Evolutionary conservation across 2,329 filamentous ascomycete species (phyloP), one percentile per base, ranked within the genome.

Genomic region (Botrytis galanthina): DNA sequence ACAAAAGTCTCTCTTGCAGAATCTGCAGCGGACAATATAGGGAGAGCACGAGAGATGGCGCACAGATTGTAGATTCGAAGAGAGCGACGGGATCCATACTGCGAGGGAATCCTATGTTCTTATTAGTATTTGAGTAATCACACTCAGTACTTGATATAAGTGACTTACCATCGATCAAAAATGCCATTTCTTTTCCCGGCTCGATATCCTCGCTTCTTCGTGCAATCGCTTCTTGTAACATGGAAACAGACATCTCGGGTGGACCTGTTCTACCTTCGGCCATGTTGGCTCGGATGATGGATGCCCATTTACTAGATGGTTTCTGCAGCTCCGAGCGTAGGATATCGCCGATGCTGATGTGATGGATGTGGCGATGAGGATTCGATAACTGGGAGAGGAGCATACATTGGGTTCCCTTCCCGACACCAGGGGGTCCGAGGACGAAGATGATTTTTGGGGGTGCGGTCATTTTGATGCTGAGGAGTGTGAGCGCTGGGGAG

Each of bases 111-210:
- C 70, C 70, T 71, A 37, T 59, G 9, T 59, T 64, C 54, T 51
- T n/a, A 5, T 63, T 29, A 63, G 61, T 4, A 29, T 9, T 20
- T 20, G 9, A 29, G 3, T 8, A 8, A 12, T 3, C 20, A 35
- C 16, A 59, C 3, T 18, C 9, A 35, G 51, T 26, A 37, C 18
- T 37, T 26, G 9, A 35, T 37, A 26, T 4, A 32, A 16, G 7
- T 35, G 20, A 67, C 70, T 67, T 16, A 67, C 70, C 70, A 44
- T 72, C 70, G 14, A 72, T 22, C 8, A 72, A 35, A 46, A 72
- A 67, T 7, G 59, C n/a, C 3, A 32, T 29, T 32, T 59, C 14
- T 5, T 18, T 26, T 7, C 26, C 46, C 2, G 3, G 20, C 7
- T 26, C 37, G 6, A 20, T 10, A 29, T 66, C 32, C 29, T 29